Evolutionary conservation across 768 basidiomycete genomes (phyloP).

Genomic region (Boletales sp.): DNA sequence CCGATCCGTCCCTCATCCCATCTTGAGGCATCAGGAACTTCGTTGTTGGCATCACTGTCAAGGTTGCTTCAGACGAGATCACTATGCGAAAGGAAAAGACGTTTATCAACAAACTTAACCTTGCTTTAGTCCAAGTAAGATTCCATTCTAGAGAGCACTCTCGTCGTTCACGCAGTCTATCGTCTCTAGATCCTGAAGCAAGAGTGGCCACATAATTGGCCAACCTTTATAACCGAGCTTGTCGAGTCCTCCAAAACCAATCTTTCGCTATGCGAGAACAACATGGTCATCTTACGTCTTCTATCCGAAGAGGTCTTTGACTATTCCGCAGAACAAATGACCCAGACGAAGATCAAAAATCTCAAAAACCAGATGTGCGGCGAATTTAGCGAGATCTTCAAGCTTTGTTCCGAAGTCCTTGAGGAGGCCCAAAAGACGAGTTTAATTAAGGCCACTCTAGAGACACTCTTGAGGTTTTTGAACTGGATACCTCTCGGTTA

Average conservation of each 20-base stretch:
- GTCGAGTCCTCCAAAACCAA: conserved; percentile 97
- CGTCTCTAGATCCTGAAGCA: conserved; percentile 86
- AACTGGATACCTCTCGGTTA: conserved; percentile 99
- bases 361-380: conserved; percentile 98
- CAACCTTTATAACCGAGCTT: conserved; percentile 93
- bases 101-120: conserved; percentile 93
- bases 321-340: conserved; percentile 98
- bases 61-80: conserved; percentile 87
- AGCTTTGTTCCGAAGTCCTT: conserved; percentile 92
- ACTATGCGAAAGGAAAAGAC: conserved; percentile 90
- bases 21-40: conserved; percentile 89
- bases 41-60: conserved; percentile 88
- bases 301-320: conserved; percentile 99
- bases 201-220: conserved; percentile 99
- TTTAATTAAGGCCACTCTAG: conserved; percentile 89
- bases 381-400: conserved; percentile 97
- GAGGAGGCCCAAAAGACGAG: conserved; percentile 97
- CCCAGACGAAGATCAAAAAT: conserved; percentile 94
- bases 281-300: conserved; percentile 97
- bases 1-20: conserved; percentile 6
- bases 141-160: not conserved
- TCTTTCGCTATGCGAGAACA: conserved; percentile 96
- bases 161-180: conserved; percentile 4
- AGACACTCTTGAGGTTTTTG: conserved; percentile 91
- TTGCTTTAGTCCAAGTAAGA: conserved; percentile 88